Base-by-base conservation (phyloP, 495 filamentous ascomycete genomes). In the Penicillium psychrofluorescens region DNA sequence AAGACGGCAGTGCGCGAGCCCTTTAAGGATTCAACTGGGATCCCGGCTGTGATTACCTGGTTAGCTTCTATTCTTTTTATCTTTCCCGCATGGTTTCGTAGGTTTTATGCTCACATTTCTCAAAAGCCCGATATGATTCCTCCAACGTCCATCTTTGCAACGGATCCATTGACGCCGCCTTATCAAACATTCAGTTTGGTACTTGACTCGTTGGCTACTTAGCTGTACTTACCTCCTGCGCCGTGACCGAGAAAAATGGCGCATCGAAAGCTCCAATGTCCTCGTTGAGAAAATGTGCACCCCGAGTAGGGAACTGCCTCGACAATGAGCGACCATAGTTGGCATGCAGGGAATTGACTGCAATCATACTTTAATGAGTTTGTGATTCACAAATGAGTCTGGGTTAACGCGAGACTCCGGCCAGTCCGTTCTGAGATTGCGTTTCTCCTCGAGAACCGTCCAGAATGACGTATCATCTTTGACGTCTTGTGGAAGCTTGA, bases 71-170 rank as follows among this genome's bases (percentile, higher is more conserved):
- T 16, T 16, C 15, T 16, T 16, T 16, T 16, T 16, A 1, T 16
- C 15, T 22, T 22, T 22, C 4, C 4, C 6, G 22, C 11, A 12
- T 15, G 14, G 11, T 27, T 35, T 9, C 22, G 22, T 22, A 6
- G 22, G 22, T 7, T 7, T 31, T 35, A 28, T 36, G 13, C 49
- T 45, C 39, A 38, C 52, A 56, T 13, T 71, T 73, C 46, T 82
- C 78, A 22, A 82, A 54, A 1, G 77, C 77, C 45, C 75, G 72
- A 48, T 78, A 82, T 6, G 75, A 66, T 7, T 68, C 68, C 50
- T 82, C 78, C 16, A 83, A 64, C 11, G 71, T 43, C 36, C 77
- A 46, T 11, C 78, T 62, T 36, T 79, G 76, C 56, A 75, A 72
- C 1, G 79, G 80, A 51, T 83, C 78, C 35, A 80, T 78, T 28